Evolutionary conservation across 768 basidiomycete genomes (phyloP), one percentile per base, ranked within the genome.

Genomic region (Termitomyces bulborhizus): DNA sequence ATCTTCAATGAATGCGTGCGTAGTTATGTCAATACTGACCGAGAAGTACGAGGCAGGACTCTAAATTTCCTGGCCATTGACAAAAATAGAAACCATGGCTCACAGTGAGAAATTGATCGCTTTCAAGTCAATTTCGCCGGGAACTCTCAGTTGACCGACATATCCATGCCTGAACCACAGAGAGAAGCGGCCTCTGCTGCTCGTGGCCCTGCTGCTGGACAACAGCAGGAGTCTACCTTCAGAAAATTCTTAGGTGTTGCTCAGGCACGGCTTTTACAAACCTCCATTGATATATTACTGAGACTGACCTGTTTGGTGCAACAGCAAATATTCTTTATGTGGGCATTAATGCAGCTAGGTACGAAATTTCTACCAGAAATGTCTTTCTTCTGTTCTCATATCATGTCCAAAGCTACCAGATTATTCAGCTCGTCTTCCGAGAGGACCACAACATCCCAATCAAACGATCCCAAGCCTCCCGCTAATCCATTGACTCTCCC

Each of bases 281-380:
- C n/a, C 29, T 46, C 29, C n/a, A n/a, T 32, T 18, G n/a, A 39
- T 26, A 37, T 37, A 6, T 3, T 16, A 16, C 36, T 46, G 8
- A 6, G 29, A 26, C 13, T 55, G 16, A 57, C 45, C 39, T 11
- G 7, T 48, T 37, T 49, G 34, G 40, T 18, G 56, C 31, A 57
- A 16, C 50, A 90, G 88, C 87, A 89, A 89, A 67, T 83, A 21
- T 69, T 90, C 42, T 58, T 90, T 50, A 71, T 86, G 56, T 90
- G 79, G 74, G 77, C 75, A n/a, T 63, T 87, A 43, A 78, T 83
- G 41, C 86, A 89, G 66, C 63, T 89, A 43, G 80, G 87, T 86
- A 57, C 42, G 18, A 44, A 27, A 16, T 41, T 47, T 36, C 29
- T 44, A 16, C 31, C 3, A 34, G 27, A 3, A 50, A n/a, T 32